Base-by-base conservation (phyloP, 495 filamentous ascomycete species). In the Talaromyces adpressus region DNA sequence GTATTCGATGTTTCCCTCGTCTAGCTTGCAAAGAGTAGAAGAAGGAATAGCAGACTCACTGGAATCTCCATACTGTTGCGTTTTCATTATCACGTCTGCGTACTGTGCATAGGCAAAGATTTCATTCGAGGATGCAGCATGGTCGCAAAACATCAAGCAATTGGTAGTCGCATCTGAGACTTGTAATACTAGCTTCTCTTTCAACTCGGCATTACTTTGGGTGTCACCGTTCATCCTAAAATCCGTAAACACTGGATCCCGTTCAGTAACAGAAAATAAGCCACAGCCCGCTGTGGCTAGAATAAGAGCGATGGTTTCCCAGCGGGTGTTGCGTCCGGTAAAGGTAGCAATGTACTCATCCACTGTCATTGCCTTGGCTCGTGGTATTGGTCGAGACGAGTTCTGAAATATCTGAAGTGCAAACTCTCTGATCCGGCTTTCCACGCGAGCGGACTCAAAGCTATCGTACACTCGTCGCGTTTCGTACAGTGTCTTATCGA, bases 221-320 rank as follows among this genome's bases (percentile, higher is more conserved):
- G 62, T 66, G 39, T 71, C 45, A 20, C 45, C 18, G 32, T 12
- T 5, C 6, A 39, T 6, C 20, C n/a, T 49, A 9, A 62, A 23
- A 12, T 62, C 47, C 9, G 41, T 11, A 39, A 62, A 62, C 1
- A 62, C 58, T 39, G 80, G 59, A 16, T 73, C 66, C 22, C 71
- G 70, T 58, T 82, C 75, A 30, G 68, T 71, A 14, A 77, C 71
- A 32, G 73, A 11, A 65, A 73, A 66, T 23, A 77, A 62, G 25
- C 78, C 69, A 47, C 79, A 66, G 5, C 78, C 82, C 60, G 79
- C 80, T 45, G 79, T 71, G 6, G 77, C 68, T n/a, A 85, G 79
- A 0, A 88, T 70, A 36, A 82, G 69, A 0, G 81, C 86, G 3
- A 87, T 66, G 3, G 82, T 70, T 69, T 89, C 86, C 85, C 85